Evolutionary conservation across 345 rosid genomes (phyloP).

Genomic region (Isatis tinctoria): DNA sequence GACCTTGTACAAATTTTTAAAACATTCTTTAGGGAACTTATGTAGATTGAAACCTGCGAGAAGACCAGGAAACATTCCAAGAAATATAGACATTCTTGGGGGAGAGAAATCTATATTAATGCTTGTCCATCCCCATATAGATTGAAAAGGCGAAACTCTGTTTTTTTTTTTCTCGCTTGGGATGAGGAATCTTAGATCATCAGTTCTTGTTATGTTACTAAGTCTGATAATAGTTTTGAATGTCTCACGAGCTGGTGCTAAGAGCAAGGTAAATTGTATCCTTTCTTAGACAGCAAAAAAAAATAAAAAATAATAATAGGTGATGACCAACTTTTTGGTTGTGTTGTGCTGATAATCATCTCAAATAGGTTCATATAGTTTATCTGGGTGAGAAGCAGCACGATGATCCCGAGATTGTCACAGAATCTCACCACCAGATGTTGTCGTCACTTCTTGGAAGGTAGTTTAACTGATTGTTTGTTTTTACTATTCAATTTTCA

Average conservation of each 20-base stretch:
- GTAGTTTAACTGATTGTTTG: not conserved
- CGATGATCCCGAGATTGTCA: conserved; percentile 29
- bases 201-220: not conserved
- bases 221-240: not conserved
- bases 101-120: not conserved
- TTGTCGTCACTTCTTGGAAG: conserved; percentile 29
- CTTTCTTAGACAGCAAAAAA: not conserved
- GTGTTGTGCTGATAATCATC: not conserved
- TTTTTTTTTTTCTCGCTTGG: not conserved
- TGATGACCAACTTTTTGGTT: not conserved
- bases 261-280: not conserved
- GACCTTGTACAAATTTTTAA: not conserved
- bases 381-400: conserved; percentile 30
- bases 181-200: not conserved
- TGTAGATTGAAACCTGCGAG: not conserved
- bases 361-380: not conserved
- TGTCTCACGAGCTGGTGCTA: not conserved
- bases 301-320: not conserved
- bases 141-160: not conserved
- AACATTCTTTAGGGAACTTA: not conserved
- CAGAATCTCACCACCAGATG: conserved; percentile 31
- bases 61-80: not conserved
- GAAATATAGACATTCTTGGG: not conserved
- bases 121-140: not conserved
- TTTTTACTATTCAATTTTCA: not conserved